Conservation (phyloP, 2,329 filamentous ascomycete genomes). For the Microdochium paspali region DNA sequence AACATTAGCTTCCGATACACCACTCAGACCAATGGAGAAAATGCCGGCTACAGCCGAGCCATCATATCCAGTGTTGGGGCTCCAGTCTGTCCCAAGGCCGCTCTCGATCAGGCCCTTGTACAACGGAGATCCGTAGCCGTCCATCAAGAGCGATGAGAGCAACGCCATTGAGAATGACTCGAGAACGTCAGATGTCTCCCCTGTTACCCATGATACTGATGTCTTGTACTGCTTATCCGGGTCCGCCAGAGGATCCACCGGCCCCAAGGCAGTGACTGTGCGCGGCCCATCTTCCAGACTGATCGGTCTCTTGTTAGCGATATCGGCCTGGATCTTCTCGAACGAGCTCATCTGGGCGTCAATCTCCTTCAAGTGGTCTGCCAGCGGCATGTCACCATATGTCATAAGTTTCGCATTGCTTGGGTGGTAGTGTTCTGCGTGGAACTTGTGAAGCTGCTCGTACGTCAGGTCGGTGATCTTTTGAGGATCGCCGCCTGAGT, state of each 20-base stretch:
- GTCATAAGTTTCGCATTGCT: slow-evolving; percentile 96
- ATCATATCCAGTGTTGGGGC: slow-evolving; percentile 89
- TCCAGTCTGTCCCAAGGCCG: slow-evolving; percentile 86
- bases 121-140: slow-evolving; percentile 90
- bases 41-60: slow-evolving; percentile 66
- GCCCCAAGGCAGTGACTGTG: slow-evolving; percentile 65
- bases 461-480: slow-evolving; percentile 95
- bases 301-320: slow-evolving; percentile 68
- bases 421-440: slow-evolving; percentile 89
- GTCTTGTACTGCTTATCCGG: slow-evolving; percentile 87
- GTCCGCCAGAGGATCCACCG: slow-evolving; percentile 78
- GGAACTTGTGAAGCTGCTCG: slow-evolving; percentile 79
- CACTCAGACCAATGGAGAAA: slow-evolving; percentile 84
- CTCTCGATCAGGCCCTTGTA: slow-evolving; percentile 84
- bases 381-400: slow-evolving; percentile 85
- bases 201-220: slow-evolving; percentile 85
- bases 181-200: slow-evolving; percentile 70
- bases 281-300: slow-evolving; percentile 57
- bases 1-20: slow-evolving; percentile 75
- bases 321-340: slow-evolving; percentile 58
- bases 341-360: slow-evolving; percentile 67
- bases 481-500: slow-evolving; percentile 91
- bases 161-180: slow-evolving; percentile 84
- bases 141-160: slow-evolving; percentile 74
- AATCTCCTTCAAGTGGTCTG: slow-evolving; percentile 71